Base-by-base conservation (phyloP, 768 basidiomycete species). In the button mushroom (Agaricus bisporus) region DNA sequence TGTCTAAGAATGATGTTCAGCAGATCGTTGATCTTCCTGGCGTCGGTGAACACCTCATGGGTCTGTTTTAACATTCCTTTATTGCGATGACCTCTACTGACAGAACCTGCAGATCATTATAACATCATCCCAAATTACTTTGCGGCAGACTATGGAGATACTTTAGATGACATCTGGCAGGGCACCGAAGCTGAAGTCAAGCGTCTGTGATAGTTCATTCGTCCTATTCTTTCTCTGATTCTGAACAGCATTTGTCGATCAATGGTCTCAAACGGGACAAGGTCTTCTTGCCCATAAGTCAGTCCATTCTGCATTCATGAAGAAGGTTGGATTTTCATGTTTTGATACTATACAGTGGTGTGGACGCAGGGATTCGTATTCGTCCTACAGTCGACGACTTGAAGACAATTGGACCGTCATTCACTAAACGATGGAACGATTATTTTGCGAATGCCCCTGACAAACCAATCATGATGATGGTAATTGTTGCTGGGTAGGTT, bases 41-140 rank as follows among this genome's bases (percentile, higher is more conserved):
- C 15, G 89, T 94, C 0, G 89, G 90, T 8, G 83, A 86, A 62
- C 79, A 88, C 57, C 82, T 79, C 48, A 72, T 76, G 58, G 82
- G 81, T 77, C 48, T 41, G 61, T 49, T 14, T 18, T 22, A 41
- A 10, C 35, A 14, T 18, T n/a, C 29, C 10, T 18, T 26, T 37
- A 51, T 29, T 9, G 15, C 38, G 25, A 12, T 36, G 29, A 20
- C 32, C 32, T 35, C 38, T 48, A 17, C 32, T 18, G 1, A 32
- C 38, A 41, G 20, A 28, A 45, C 52, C 9, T 44, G 25, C 29
- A 79, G 78, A 78, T 55, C 78, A 78, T 55, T 72, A 69, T 54
- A 41, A 68, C 26, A 57, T 66, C 3, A 63, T 71, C 55, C 14
- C 63, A 51, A 73, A 70, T 1, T 83, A 75, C 57, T 56, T 70